Conservation (phyloP, 768 basidiomycete species). For the Termitomyces titanicus region DNA sequence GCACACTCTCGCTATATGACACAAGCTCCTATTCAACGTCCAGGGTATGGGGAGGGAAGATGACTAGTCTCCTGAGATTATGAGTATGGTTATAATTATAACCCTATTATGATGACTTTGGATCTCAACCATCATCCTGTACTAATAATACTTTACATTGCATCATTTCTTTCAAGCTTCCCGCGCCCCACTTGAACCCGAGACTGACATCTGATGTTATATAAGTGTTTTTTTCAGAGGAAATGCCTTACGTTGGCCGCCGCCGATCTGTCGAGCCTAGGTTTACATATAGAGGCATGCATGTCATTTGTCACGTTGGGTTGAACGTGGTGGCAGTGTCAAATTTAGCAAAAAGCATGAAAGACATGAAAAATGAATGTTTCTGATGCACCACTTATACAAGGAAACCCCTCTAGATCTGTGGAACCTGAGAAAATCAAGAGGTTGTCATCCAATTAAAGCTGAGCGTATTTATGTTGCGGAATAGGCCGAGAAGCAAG, state of each 20-base stretch:
- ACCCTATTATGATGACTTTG: neutral
- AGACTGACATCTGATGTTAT: no score
- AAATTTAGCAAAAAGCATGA: neutral
- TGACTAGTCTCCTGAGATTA: neutral
- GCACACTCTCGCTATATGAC: neutral
- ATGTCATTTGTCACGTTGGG: neutral
- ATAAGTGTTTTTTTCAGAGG: no score
- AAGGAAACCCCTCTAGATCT: no score
- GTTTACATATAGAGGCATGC: neutral
- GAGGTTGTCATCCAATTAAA: neutral
- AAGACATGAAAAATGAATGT: neutral
- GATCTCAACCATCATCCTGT: no score
- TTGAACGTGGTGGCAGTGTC: neutral
- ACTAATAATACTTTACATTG: neutral
- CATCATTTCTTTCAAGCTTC: neutral
- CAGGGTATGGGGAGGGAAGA: neutral
- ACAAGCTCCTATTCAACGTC: slow-evolving; percentile 4
- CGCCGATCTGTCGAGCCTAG: slow-evolving; percentile 4
- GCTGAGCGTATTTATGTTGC: no score
- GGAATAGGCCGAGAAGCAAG: no score
- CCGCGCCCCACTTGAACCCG: slow-evolving; percentile 10
- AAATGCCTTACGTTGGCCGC: neutral
- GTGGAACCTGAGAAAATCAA: no score
- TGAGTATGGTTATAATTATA: slow-evolving; percentile 6
- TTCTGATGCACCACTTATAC: neutral